phyloP scores from a whole-genome alignment of 1,284 basidiomycete genomes.

The Somion occarium region DNA sequence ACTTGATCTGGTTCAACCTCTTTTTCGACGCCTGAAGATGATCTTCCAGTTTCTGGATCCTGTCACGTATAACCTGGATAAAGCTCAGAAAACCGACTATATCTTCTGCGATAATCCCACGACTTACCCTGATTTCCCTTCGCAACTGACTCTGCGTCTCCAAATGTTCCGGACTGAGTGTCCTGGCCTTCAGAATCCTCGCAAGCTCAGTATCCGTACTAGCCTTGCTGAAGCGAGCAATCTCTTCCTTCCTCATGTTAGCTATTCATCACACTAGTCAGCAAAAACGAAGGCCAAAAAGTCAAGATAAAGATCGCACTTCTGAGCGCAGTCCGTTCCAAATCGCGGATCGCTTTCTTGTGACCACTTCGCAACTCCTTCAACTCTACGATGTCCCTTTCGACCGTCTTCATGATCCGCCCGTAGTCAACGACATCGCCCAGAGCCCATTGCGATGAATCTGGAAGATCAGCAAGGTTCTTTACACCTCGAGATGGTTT shows the following conservation, averaged over 20 bases:
- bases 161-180: constrained; percentile 85
- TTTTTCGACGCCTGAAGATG: constrained; percentile 68
- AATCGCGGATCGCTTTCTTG: constrained; percentile 41
- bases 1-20: constrained; percentile 56
- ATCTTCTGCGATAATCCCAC: neutral
- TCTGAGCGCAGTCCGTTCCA: constrained; percentile 64
- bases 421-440: constrained; percentile 50
- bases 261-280: constrained; percentile 35
- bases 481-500: constrained; percentile 31
- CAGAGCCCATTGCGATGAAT: constrained; percentile 48
- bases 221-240: constrained; percentile 69
- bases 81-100: neutral
- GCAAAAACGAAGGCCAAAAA: neutral
- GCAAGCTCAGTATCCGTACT: constrained; percentile 75
- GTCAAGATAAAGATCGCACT: constrained; percentile 32
- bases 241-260: constrained; percentile 70
- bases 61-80: constrained; percentile 57
- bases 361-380: constrained; percentile 39
- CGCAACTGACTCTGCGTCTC: constrained; percentile 78
- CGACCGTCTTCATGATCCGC: constrained; percentile 41
- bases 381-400: constrained; percentile 47
- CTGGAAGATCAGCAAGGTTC: constrained; percentile 40
- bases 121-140: constrained; percentile 59
- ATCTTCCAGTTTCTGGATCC: constrained; percentile 75
- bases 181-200: constrained; percentile 73